Percentiles rank a stretch among this genome's conserved stretches.
These are phyloP conservation scores for Wickerhamomyces canadensis DNA, from an alignment of 805 yeast genomes.

Conservation along the genomic window DNA sequence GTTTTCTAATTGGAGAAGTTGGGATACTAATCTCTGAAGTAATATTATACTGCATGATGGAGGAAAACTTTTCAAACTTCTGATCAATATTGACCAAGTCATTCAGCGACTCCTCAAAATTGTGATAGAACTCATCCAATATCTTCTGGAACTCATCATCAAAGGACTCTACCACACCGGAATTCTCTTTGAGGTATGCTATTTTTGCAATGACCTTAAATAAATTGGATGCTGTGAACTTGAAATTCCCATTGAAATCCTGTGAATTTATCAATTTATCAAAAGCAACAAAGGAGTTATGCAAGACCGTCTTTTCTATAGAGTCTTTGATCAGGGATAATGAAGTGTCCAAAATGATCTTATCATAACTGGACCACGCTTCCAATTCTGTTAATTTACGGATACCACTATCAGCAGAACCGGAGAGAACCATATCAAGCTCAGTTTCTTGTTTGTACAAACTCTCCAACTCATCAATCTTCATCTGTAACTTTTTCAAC, in stretches of 20 bases:
- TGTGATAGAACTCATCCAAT: conserved; percentile 15
- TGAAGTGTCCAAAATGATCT: conserved; percentile 34
- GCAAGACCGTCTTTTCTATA: conserved; percentile 48
- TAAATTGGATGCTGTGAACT: conserved; percentile 12
- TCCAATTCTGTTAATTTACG: conserved; percentile 46
- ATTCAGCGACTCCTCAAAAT: conserved; percentile 23
- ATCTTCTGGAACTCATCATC: conserved; percentile 15
- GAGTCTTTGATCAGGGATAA: conserved; percentile 39
- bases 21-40: conserved; percentile 19
- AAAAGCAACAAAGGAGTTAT: conserved; percentile 48
- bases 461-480: conserved; percentile 47
- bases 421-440: conserved; percentile 44
- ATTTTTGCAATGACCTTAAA: conserved; percentile 12
- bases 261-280: conserved; percentile 38
- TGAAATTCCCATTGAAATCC: conserved; percentile 20
- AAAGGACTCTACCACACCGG: conserved; percentile 8
- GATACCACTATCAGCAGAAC: conserved; percentile 41
- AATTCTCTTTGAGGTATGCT: conserved; percentile 9
- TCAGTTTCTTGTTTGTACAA: conserved; percentile 45
- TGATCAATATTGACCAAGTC: conserved; percentile 28
- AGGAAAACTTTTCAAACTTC: conserved; percentile 31
- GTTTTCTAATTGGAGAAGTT: conserved; percentile 21
- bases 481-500: conserved; percentile 31
- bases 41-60: conserved; percentile 15
- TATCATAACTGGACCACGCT: conserved; percentile 47